phyloP scores from a whole-genome alignment of 2,329 filamentous ascomycete species.

The Bipolaris cookei region DNA sequence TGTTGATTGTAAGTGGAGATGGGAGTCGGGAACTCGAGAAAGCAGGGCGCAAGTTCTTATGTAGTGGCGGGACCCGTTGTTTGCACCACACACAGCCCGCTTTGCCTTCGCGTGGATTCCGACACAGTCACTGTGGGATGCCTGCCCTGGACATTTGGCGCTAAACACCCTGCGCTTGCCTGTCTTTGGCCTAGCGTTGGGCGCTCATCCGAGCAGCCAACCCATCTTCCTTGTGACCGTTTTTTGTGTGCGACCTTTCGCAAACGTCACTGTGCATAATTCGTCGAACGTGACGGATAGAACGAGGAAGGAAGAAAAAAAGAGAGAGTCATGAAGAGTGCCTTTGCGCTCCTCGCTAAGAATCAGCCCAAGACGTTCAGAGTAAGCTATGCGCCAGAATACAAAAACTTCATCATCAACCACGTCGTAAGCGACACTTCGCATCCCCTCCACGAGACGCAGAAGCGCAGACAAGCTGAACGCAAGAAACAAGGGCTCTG shows the following conservation, averaged over 20 bases:
- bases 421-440: slow-evolving; percentile 28
- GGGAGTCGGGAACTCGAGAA: slow-evolving; percentile 5
- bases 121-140: slow-evolving; percentile 22
- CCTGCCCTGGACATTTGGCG: slow-evolving; percentile 19
- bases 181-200: slow-evolving; percentile 6
- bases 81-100: slow-evolving; percentile 16
- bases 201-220: slow-evolving; percentile 11
- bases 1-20: slow-evolving; percentile 8
- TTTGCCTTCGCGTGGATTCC: slow-evolving; percentile 17
- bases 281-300: neutral
- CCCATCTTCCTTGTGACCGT: neutral
- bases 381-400: slow-evolving; percentile 30
- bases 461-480: slow-evolving; percentile 23
- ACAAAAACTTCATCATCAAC: slow-evolving; percentile 34
- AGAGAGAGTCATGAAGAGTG: slow-evolving; percentile 25
- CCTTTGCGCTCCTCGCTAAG: slow-evolving; percentile 20
- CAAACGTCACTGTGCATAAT: slow-evolving; percentile 15
- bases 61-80: slow-evolving; percentile 21
- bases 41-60: slow-evolving; percentile 18
- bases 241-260: neutral
- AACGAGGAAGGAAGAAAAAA: neutral
- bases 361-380: slow-evolving; percentile 27
- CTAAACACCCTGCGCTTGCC: slow-evolving; percentile 8
- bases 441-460: slow-evolving; percentile 37
- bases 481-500: slow-evolving; percentile 39